A percentile compares a stretch with the other conserved stretches of the same genome.
These are phyloP conservation scores for Cryptosporidium parvum DNA, from an alignment of 169 alveolate genomes.

Conservation along the genomic window DNA sequence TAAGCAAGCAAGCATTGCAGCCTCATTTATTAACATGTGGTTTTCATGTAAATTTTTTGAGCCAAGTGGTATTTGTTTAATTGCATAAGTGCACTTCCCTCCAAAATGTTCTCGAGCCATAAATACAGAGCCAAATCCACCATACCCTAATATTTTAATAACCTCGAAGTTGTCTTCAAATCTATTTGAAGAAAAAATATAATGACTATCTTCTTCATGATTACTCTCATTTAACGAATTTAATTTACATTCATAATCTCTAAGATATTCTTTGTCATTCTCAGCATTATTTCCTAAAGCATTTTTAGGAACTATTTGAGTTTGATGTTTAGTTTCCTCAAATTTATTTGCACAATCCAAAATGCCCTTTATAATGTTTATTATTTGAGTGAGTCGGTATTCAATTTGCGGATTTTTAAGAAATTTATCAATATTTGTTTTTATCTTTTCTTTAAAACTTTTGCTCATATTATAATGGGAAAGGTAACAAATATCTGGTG, in stretches of 20 bases:
- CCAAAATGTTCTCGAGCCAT: conserved; percentile 81
- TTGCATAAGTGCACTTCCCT: conserved; percentile 83
- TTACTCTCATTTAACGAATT: neutral
- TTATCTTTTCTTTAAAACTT: conserved; percentile 31
- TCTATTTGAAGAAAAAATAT: conserved; percentile 36
- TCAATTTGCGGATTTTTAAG: neutral
- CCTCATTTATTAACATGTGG: conserved; percentile 83
- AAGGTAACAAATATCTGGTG: conserved; percentile 16
- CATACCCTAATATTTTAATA: conserved; percentile 84
- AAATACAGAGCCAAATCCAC: conserved; percentile 88
- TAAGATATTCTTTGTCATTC: neutral
- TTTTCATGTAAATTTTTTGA: conserved; percentile 77
- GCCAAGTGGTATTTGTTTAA: conserved; percentile 83
- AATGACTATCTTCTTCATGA: conserved; percentile 2
- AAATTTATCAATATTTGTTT: neutral
- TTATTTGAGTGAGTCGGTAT: neutral
- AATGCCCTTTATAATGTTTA: neutral
- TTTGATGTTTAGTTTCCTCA: neutral
- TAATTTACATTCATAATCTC: neutral
- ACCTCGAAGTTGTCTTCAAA: conserved; percentile 79
- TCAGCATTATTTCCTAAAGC: neutral
- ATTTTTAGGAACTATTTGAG: neutral
- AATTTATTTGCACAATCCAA: neutral
- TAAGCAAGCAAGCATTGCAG: conserved; percentile 86
- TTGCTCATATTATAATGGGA: conserved; percentile 31